Base-by-base conservation (phyloP, 1,284 basidiomycete genomes). In the Caloboletus firmus region DNA sequence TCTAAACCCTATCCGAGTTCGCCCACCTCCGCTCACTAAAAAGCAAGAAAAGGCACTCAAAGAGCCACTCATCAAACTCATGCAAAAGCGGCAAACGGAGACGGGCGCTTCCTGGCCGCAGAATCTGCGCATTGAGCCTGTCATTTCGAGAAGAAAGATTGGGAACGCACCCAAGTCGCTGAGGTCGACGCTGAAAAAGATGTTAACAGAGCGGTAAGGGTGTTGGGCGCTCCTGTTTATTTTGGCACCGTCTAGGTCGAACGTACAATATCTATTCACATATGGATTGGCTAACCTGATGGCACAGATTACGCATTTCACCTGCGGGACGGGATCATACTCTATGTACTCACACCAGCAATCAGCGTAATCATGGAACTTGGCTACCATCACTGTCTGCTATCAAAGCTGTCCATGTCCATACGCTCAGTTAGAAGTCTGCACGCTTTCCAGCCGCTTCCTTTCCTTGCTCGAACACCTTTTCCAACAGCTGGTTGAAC, bases 401-500 rank as follows among this genome's bases (percentile, higher is more conserved):
- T 24, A 28, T 41, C 31, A 40, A 32, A 5, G 2, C 11, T 10
- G 15, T 15, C 24, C 3, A 30, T 9, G 12, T 31, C 12, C 40
- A 31, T 7, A 15, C 15, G 18, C 26, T 44, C 41, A 51, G 12
- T 43, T 28, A 15, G 20, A 17, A 20, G 31, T 30, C 17, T 5
- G 31, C 17, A n/a, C 5, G 17, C 30, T 20, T 18, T 39, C 30
- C 17, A 8, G 37, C 35, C 1, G 53, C 57, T 15, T 50, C 69
- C 55, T 65, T 68, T 3, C 83, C 85, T 67, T 89, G 82, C 47
- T 72, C 68, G 56, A 85, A 79, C 1, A 79, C 77, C 48, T 75
- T 72, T 67, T 85, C 83, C 22, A 91, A 55, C 9, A 87, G 60
- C n/a, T 64, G 68, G 59, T 88, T 86, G 62, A 87, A 84, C 64